A percentile compares a stretch with the other conserved stretches of the same genome.
These are phyloP conservation scores for Chondrostereum purpureum DNA, from an alignment of 1,284 basidiomycete species.

Conservation along the genomic window DNA sequence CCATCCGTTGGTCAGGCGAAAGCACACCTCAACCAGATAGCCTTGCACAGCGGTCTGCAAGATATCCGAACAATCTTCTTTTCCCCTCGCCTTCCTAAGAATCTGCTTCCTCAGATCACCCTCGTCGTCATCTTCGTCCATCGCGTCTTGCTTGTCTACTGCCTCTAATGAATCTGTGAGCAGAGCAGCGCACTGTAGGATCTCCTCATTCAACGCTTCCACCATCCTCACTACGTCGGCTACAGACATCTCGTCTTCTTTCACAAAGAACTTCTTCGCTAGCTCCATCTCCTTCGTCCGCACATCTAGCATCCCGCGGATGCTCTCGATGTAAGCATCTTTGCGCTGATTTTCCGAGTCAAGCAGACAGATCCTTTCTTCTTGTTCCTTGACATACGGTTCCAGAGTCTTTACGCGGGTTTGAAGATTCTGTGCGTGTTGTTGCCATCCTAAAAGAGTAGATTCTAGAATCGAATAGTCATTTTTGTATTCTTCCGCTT, in stretches of 20 bases:
- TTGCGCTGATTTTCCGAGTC: too few species aligned
- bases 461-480: too few species aligned
- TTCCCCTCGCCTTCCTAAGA: neutral
- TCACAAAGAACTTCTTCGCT: slow-evolving; percentile 10
- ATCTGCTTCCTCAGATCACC: neutral
- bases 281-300: slow-evolving; percentile 10
- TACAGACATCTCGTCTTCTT: slow-evolving; percentile 9
- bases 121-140: neutral
- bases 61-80: neutral
- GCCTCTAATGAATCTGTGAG: slow-evolving; percentile 21
- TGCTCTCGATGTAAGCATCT: too few species aligned
- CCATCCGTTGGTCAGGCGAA: too few species aligned
- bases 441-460: too few species aligned
- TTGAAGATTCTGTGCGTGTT: too few species aligned
- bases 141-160: slow-evolving; percentile 18
- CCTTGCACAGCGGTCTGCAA: neutral
- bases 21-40: neutral
- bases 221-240: too few species aligned
- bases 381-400: too few species aligned
- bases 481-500: too few species aligned
- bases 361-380: too few species aligned
- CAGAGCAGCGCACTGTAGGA: slow-evolving; percentile 19
- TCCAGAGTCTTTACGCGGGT: too few species aligned
- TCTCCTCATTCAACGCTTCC: slow-evolving; percentile 21
- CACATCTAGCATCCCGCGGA: slow-evolving; percentile 3